Base-by-base conservation (phyloP, 495 filamentous ascomycete genomes). In the Penicillium antarcticum region DNA sequence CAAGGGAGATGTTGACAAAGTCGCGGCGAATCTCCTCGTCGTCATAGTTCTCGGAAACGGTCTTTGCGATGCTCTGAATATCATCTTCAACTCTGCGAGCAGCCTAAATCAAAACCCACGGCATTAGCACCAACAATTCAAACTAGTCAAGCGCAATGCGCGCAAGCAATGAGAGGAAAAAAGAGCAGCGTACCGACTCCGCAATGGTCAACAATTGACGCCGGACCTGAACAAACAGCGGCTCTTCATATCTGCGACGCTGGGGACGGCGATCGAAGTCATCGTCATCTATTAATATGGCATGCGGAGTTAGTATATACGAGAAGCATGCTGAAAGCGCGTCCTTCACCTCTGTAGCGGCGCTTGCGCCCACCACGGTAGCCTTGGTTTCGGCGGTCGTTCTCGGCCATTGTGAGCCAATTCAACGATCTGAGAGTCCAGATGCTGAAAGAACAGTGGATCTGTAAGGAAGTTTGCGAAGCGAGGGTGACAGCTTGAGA, bases 31-130 rank as follows among this genome's bases (percentile, higher is more conserved):
- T 66, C 39, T 87, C 83, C 53, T 85, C 85, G 55, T 97, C 90
- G 3, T 95, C 88, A 51, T 83, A 89, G 67, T 90, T 87, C 12
- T 94, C 87, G 16, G 82, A 77, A 16, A 95, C 80, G 8, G 82
- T 79, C 57, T 83, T 87, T 14, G 89, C 91, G 52, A 97, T 87
- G 48, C 79, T 76, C 32, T 77, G 68, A 14, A 88, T 82, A 61
- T 95, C 91, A 55, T 97, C 91, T 59, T 94, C 87, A 58, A 87
- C 89, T 54, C 79, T 79, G 52, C 85, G 82, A 61, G 91, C 75
- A 50, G 90, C 86, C 79, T 84, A 51, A 54, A 13, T 1, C 49
- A 26, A 4, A 23, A 10, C 9, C 13, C 10, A 5, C 9, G 16
- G 17, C 18, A 17, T 46, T 46, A 46, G 44, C 16, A 24, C 11